Percentiles rank a stretch among this genome's conserved stretches.
phyloP scores from a whole-genome alignment of 176 grass and related monocot species.

The Miscanthus lutarioriparius region DNA sequence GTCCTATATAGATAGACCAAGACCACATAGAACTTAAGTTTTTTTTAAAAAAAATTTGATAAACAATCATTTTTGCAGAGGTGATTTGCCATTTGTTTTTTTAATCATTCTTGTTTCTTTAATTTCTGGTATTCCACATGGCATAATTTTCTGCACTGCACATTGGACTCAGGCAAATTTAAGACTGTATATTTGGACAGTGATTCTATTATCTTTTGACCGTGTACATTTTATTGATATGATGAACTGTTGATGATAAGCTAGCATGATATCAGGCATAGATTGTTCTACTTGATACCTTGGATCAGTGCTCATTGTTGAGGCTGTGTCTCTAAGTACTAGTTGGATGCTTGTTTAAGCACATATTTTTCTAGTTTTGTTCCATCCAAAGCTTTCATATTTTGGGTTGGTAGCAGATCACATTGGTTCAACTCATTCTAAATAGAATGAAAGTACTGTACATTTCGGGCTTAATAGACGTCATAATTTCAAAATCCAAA shows the following conservation, averaged over 20 bases:
- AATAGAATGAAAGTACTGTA: background rate
- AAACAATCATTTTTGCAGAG: conserved; percentile 6
- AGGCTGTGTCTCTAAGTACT: background rate
- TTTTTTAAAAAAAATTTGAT: background rate
- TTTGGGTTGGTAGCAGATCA: background rate
- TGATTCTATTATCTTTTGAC: background rate
- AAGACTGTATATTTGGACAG: no score
- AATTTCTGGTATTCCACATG: background rate
- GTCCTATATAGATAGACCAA: conserved; percentile 15
- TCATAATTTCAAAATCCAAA: background rate
- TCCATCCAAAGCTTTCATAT: background rate
- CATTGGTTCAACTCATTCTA: background rate
- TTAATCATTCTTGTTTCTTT: background rate
- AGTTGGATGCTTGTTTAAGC: background rate
- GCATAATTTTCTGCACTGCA: background rate
- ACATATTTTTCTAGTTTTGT: background rate
- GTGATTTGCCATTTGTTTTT: background rate
- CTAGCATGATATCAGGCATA: background rate
- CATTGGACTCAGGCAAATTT: background rate
- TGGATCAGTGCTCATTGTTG: background rate
- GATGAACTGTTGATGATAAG: background rate
- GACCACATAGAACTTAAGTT: background rate
- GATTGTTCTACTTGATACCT: background rate
- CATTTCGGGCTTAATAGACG: background rate
- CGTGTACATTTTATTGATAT: background rate